A percentile compares a stretch with the other conserved stretches of the same genome.
These are phyloP conservation scores for Rhizopogon vulgaris DNA, from an alignment of 768 basidiomycete genomes.

Conservation along the genomic window DNA sequence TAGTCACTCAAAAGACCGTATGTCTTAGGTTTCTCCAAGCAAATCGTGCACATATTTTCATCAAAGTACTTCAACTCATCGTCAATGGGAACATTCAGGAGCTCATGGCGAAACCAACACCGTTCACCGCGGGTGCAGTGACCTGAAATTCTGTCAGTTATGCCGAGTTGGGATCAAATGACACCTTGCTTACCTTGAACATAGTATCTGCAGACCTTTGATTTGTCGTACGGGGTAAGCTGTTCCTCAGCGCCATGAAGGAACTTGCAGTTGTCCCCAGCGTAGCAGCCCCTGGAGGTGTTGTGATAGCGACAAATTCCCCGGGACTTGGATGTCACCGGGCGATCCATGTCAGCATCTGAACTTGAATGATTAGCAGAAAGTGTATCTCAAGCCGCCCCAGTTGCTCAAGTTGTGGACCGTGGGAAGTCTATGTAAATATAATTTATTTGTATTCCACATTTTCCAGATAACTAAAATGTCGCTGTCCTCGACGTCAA, in stretches of 20 bases:
- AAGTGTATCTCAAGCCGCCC: no score
- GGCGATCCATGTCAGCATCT: conserved; percentile 40
- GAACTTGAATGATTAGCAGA: background rate
- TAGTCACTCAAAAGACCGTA: conserved; percentile 63
- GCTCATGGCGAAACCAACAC: conserved; percentile 72
- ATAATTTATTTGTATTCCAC: no score
- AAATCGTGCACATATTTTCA: conserved; percentile 61
- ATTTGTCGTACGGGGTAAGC: conserved; percentile 64
- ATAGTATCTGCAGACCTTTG: conserved; percentile 65
- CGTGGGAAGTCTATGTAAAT: background rate
- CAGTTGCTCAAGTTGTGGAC: background rate
- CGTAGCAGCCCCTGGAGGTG: conserved; percentile 61
- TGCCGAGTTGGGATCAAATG: background rate
- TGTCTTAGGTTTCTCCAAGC: conserved; percentile 63
- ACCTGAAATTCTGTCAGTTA: conserved; percentile 33
- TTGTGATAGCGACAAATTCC: conserved; percentile 68
- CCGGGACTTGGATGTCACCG: conserved; percentile 62
- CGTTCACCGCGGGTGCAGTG: conserved; percentile 62
- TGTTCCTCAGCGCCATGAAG: conserved; percentile 50
- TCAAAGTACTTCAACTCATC: conserved; percentile 24
- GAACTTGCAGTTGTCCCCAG: conserved; percentile 69
- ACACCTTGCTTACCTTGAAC: conserved; percentile 39
- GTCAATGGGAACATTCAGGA: conserved; percentile 15
- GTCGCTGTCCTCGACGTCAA: conserved; percentile 73
- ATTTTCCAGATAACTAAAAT: conserved; percentile 27